phyloP scores from a whole-genome alignment of 371 early-diverging fungal genomes.

The Mortierella sp. region DNA sequence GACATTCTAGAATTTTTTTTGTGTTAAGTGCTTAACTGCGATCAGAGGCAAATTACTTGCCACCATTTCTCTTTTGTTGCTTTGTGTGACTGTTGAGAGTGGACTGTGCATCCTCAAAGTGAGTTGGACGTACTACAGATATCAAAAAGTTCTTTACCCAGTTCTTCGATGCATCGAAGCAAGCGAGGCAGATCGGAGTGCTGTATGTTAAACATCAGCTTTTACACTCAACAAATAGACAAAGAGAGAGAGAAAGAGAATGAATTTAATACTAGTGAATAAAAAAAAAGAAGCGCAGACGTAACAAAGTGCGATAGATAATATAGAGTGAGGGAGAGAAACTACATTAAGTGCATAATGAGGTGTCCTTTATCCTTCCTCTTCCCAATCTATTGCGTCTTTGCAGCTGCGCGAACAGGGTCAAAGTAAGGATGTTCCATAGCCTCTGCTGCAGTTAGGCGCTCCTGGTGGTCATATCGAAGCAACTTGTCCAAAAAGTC shows the following conservation, averaged over 20 bases:
- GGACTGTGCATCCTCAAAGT: too few species aligned
- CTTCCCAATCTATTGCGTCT: slow-evolving; percentile 45
- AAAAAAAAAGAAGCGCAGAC: neutral
- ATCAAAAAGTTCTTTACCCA: too few species aligned
- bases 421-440: slow-evolving; percentile 97
- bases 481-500: slow-evolving; percentile 96
- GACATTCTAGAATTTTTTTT: neutral
- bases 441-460: slow-evolving; percentile 96
- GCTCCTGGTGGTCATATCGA: slow-evolving; percentile 97
- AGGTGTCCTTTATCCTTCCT: neutral
- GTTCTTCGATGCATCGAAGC: too few species aligned
- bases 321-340: neutral
- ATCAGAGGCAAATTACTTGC: neutral
- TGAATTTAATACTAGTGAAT: neutral
- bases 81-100: neutral
- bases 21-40: neutral
- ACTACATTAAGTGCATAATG: neutral
- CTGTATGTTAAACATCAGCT: too few species aligned
- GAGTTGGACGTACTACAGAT: too few species aligned
- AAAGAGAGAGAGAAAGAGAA: neutral
- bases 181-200: too few species aligned
- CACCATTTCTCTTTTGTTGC: slow-evolving; percentile 1
- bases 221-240: neutral
- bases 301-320: neutral
- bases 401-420: slow-evolving; percentile 57